Evolutionary conservation across 805 yeast genomes (phyloP).

Genomic region (Kuraishia ogatae): DNA sequence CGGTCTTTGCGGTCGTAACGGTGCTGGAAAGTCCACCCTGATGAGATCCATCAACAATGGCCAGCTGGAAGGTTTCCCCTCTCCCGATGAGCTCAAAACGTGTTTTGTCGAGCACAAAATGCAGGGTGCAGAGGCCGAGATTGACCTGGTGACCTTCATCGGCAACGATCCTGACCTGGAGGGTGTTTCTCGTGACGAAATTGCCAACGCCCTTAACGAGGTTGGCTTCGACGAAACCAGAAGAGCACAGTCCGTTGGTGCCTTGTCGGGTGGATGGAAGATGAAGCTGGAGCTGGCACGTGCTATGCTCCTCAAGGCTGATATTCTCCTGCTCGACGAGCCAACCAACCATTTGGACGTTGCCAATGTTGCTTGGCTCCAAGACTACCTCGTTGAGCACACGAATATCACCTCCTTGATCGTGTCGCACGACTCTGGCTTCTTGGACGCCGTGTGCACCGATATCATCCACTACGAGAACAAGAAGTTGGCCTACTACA

Average conservation of each 20-base stretch:
- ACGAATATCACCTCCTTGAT: slow-evolving; percentile 87
- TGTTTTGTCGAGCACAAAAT: slow-evolving; percentile 96
- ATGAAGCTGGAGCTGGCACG: slow-evolving; percentile 98
- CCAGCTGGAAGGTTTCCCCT: slow-evolving; percentile 95
- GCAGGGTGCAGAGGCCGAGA: slow-evolving; percentile 89
- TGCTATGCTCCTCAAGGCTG: slow-evolving; percentile 97
- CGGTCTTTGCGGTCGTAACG: slow-evolving; percentile 96
- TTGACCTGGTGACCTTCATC: slow-evolving; percentile 82
- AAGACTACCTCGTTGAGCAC: slow-evolving; percentile 76
- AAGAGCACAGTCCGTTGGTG: slow-evolving; percentile 85
- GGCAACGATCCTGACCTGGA: slow-evolving; percentile 80
- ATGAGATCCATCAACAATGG: slow-evolving; percentile 97
- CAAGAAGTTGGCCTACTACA: slow-evolving; percentile 89
- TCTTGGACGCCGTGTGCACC: slow-evolving; percentile 91
- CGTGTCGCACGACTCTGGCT: slow-evolving; percentile 97
- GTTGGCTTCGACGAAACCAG: slow-evolving; percentile 93
- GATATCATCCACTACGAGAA: slow-evolving; percentile 95
- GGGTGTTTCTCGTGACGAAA: slow-evolving; percentile 56
- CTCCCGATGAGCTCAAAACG: slow-evolving; percentile 75
- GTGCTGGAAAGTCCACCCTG: slow-evolving; percentile 97
- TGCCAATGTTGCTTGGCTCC: slow-evolving; percentile 85
- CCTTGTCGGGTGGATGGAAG: slow-evolving; percentile 98
- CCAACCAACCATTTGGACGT: slow-evolving; percentile 99
- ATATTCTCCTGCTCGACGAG: slow-evolving; percentile 88
- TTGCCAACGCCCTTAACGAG: slow-evolving; percentile 63